Percentiles rank a stretch among this genome's conserved stretches.
Conservation (phyloP, 2,329 filamentous ascomycete species). For the Davidsoniella australis region DNA sequence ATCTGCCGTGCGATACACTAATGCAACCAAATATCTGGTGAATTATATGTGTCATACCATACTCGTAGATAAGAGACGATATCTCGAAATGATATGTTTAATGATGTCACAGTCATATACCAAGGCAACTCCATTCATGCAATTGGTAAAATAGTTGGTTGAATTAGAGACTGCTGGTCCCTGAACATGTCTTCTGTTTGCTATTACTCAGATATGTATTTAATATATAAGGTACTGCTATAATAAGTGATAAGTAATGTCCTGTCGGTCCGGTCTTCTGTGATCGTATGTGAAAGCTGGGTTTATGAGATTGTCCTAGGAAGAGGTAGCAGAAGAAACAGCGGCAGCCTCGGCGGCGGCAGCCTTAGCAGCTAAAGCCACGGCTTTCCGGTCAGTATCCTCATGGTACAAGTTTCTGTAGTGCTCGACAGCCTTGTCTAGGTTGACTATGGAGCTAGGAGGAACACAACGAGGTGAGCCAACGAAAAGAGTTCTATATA, state of each 20-base stretch:
- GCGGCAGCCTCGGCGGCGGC: background rate
- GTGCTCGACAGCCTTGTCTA: constrained; percentile 40
- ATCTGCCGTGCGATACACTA: too few species aligned
- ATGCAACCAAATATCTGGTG: too few species aligned
- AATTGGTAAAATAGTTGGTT: too few species aligned
- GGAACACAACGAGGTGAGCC: constrained; percentile 25
- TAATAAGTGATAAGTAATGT: background rate
- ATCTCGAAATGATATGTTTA: too few species aligned
- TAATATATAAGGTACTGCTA: background rate
- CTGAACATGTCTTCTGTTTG: background rate
- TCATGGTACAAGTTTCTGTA: constrained; percentile 36
- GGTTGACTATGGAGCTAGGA: constrained; percentile 21
- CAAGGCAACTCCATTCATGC: too few species aligned
- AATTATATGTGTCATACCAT: too few species aligned
- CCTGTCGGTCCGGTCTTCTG: background rate
- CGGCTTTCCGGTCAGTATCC: constrained; percentile 37
- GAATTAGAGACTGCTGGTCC: too few species aligned
- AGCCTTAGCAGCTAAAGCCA: constrained; percentile 27
- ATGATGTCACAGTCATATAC: too few species aligned
- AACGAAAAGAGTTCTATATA: constrained; percentile 35
- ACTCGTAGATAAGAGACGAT: too few species aligned
- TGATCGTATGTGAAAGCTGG: background rate
- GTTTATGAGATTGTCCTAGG: background rate
- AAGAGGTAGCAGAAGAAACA: background rate
- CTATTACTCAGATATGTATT: background rate